Percentiles rank a stretch among this genome's conserved stretches.
These are phyloP conservation scores for Viridothelium virens DNA, from an alignment of 495 filamentous ascomycete species.

Conservation along the genomic window DNA sequence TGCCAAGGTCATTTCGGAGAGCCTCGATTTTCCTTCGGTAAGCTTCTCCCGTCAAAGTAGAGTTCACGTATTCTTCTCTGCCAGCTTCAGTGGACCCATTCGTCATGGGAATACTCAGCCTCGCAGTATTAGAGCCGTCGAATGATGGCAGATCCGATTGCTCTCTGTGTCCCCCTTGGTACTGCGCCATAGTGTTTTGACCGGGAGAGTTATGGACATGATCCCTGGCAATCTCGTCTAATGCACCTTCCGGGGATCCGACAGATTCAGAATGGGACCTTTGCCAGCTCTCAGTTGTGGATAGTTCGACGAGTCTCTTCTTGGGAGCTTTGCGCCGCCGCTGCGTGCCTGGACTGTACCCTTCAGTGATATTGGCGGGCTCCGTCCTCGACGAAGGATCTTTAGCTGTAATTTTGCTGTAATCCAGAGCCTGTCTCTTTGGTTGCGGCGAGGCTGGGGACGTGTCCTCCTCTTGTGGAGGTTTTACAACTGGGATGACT, in stretches of 20 bases:
- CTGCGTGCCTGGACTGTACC: conserved; percentile 7
- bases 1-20: conserved; percentile 72
- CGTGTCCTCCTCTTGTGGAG: conserved; percentile 43
- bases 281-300: conserved; percentile 26
- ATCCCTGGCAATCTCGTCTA: neutral
- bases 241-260: neutral
- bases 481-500: conserved; percentile 67
- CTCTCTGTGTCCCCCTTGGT: conserved; percentile 9
- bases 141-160: neutral
- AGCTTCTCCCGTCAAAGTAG: neutral
- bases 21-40: conserved; percentile 81
- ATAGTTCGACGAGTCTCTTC: conserved; percentile 77
- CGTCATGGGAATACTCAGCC: neutral
- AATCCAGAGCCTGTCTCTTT: neutral
- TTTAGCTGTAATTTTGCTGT: neutral
- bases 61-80: neutral
- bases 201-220: neutral
- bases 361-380: neutral
- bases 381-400: neutral
- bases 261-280: neutral
- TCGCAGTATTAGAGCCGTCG: neutral
- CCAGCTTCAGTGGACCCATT: neutral
- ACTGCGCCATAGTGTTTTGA: conserved; percentile 42
- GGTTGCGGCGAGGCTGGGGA: neutral
- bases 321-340: conserved; percentile 46